Evolutionary conservation across 2,329 filamentous ascomycete genomes (phyloP).

Genomic region (Zymoseptoria crescenta): DNA sequence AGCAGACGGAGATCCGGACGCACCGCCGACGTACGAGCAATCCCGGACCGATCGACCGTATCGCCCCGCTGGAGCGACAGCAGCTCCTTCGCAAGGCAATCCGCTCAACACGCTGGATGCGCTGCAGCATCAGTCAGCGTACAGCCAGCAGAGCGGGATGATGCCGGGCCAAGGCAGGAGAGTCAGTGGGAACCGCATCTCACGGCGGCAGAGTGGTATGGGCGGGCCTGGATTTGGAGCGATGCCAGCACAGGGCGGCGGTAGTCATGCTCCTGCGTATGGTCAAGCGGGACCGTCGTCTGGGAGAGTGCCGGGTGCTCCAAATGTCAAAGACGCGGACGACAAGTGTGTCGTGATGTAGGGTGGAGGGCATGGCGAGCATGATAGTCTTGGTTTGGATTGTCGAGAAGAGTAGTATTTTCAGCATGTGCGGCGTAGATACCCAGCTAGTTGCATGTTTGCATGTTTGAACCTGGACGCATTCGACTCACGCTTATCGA

Average conservation of each 20-base stretch:
- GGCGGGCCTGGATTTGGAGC: background rate
- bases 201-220: slow-evolving; percentile 16
- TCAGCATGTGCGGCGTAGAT: background rate
- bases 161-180: slow-evolving; percentile 8
- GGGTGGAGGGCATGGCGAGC: background rate
- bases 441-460: background rate
- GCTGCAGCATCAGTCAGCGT: slow-evolving; percentile 24
- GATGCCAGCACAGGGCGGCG: slow-evolving; percentile 1
- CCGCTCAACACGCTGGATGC: slow-evolving; percentile 29
- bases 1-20: slow-evolving; percentile 41
- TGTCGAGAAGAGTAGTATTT: background rate
- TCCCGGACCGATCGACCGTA: slow-evolving; percentile 51
- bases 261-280: slow-evolving; percentile 7
- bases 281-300: slow-evolving; percentile 3
- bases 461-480: background rate
- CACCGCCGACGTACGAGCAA: slow-evolving; percentile 60
- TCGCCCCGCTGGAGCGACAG: slow-evolving; percentile 26
- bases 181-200: slow-evolving; percentile 11
- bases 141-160: slow-evolving; percentile 10
- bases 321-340: slow-evolving; percentile 25
- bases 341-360: slow-evolving; percentile 45
- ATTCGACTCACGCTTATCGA: too few relatives aligned
- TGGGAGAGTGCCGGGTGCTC: slow-evolving; percentile 14
- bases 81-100: slow-evolving; percentile 24
- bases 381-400: background rate